phyloP scores from a whole-genome alignment of 2,329 filamentous ascomycete genomes.

The Calonectria naviculata region DNA sequence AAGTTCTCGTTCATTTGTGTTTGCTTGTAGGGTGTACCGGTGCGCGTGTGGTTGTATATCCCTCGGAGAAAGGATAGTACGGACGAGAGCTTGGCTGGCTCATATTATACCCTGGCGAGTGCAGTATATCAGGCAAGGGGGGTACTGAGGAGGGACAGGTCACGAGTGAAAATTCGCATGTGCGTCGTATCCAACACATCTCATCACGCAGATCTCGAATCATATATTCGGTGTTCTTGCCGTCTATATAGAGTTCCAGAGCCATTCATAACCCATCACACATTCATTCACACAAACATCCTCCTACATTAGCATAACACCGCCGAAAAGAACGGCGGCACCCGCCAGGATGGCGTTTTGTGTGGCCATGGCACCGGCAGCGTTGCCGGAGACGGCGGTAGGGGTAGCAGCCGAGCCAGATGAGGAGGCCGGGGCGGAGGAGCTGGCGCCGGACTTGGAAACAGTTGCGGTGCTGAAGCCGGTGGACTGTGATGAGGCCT shows the following conservation, averaged over 20 bases:
- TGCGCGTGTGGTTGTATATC: too few relatives aligned
- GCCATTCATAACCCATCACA: neutral
- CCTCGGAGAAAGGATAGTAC: neutral
- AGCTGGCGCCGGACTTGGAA: conserved; percentile 6
- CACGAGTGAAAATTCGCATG: neutral
- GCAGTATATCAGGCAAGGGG: neutral
- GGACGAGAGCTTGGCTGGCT: neutral
- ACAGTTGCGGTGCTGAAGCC: neutral
- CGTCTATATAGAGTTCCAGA: conserved; percentile 4
- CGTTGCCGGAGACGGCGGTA: conserved; percentile 37
- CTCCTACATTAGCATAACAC: conserved; percentile 48
- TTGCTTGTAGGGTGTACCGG: neutral
- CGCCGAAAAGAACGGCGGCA: conserved; percentile 47
- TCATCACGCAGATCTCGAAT: conserved; percentile 10
- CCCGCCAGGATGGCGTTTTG: conserved; percentile 50
- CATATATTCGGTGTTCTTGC: conserved; percentile 16
- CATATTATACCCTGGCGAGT: neutral
- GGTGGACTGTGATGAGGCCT: conserved; percentile 15
- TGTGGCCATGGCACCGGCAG: conserved; percentile 45
- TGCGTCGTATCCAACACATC: neutral
- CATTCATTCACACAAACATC: neutral
- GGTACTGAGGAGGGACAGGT: neutral
- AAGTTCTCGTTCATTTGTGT: neutral
- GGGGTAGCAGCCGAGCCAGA: conserved; percentile 23
- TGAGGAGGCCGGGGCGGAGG: conserved; percentile 24